Conservation (phyloP, 805 yeast species). For the Metschnikowia chrysomelidarum region DNA sequence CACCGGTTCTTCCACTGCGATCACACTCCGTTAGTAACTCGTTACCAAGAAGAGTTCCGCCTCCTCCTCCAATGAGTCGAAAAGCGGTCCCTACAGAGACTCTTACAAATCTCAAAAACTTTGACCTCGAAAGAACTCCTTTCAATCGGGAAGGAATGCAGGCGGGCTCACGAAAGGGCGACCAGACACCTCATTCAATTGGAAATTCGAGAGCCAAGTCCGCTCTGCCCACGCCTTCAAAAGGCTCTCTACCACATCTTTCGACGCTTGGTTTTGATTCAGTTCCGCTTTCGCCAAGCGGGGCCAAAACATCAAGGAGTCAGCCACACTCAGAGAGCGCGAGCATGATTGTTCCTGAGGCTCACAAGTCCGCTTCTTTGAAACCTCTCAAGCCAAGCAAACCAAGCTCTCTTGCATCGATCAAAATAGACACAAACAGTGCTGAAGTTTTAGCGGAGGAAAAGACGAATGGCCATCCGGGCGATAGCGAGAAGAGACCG, state of each 20-base stretch:
- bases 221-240: conserved; percentile 12
- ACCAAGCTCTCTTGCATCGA: conserved; percentile 15
- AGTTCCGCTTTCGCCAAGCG: conserved; percentile 39
- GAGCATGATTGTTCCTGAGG: conserved; percentile 14
- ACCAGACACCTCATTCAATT: conserved; percentile 5
- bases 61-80: conserved; percentile 30
- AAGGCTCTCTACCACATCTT: conserved; percentile 9
- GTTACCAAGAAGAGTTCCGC: conserved; percentile 30
- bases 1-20: conserved; percentile 25
- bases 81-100: conserved; percentile 3
- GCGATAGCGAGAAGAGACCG: background rate
- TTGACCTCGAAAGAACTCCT: conserved; percentile 1
- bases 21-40: conserved; percentile 10
- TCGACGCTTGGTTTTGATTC: conserved; percentile 32
- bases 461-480: background rate
- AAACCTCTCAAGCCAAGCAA: conserved; percentile 21
- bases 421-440: conserved; percentile 13
- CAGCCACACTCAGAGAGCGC: conserved; percentile 14
- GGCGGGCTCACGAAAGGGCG: background rate
- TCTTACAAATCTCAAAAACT: background rate
- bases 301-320: conserved; percentile 26
- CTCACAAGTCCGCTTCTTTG: conserved; percentile 17
- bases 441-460: background rate
- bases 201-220: conserved; percentile 8
- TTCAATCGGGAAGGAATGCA: background rate